These are phyloP conservation scores for Yamadazyma dendronema DNA, from an alignment of 1,139 yeast species.

Conservation along the genomic window DNA sequence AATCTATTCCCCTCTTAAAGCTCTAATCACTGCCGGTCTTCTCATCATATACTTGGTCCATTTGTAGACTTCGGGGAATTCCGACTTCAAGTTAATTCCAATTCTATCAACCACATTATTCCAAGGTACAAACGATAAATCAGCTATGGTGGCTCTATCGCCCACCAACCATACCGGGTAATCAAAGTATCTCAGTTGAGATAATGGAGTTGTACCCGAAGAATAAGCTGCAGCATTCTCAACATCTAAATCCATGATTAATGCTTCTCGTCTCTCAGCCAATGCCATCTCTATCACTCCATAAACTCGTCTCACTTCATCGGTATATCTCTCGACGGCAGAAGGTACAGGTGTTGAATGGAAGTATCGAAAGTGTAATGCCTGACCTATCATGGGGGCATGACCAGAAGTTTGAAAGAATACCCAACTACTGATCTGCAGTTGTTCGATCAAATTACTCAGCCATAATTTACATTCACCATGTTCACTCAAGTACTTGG, in stretches of 20 bases:
- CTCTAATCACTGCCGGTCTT: conserved; percentile 79
- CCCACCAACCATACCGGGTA: conserved; percentile 96
- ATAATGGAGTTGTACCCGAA: conserved; percentile 83
- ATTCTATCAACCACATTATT: conserved; percentile 92
- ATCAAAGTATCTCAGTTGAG: conserved; percentile 84
- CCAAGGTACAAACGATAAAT: conserved; percentile 93
- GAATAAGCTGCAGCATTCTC: conserved; percentile 88
- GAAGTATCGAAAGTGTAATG: conserved; percentile 88
- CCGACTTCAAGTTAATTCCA: conserved; percentile 82
- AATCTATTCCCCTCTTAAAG: conserved; percentile 60
- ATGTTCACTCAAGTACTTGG: conserved; percentile 63
- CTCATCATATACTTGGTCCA: conserved; percentile 95
- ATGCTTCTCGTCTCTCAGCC: conserved; percentile 88
- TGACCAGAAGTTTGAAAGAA: conserved; percentile 96
- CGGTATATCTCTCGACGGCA: conserved; percentile 88
- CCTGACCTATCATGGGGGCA: conserved; percentile 98
- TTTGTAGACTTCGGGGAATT: conserved; percentile 92
- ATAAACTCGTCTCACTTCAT: conserved; percentile 89
- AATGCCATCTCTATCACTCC: conserved; percentile 95
- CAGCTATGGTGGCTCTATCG: conserved; percentile 87
- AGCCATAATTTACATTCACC: conserved; percentile 83
- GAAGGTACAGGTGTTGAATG: conserved; percentile 84
- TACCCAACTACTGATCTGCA: conserved; percentile 86
- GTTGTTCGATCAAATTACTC: conserved; percentile 73
- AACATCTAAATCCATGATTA: conserved; percentile 85